phyloP scores from a whole-genome alignment of 495 filamentous ascomycete species.

The Trypethelium eluteriae region DNA sequence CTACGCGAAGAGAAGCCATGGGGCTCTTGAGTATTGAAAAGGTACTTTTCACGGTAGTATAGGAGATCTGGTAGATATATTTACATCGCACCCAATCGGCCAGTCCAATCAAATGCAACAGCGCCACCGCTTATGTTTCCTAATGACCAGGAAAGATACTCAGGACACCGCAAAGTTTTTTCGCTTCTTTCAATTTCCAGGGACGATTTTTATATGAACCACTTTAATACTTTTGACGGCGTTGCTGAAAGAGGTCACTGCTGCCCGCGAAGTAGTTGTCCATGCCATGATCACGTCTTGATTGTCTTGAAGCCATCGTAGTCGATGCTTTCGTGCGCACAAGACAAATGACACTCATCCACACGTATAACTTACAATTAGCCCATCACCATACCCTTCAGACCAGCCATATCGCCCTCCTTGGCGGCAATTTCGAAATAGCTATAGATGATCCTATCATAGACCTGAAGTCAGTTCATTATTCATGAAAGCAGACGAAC shows the following conservation, averaged over 20 bases:
- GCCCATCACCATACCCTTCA: conserved; percentile 73
- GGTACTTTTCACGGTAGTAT: not conserved
- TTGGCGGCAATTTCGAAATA: conserved; percentile 99
- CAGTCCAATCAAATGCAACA: not conserved
- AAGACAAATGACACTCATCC: not conserved
- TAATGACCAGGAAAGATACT: not conserved
- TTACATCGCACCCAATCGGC: not conserved
- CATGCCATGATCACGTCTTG: not conserved
- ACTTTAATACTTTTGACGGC: not conserved
- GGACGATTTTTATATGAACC: not conserved
- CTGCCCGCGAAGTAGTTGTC: not conserved
- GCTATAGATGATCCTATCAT: conserved; percentile 82
- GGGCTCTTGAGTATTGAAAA: no score
- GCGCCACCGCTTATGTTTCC: not conserved
- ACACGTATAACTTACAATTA: conserved; percentile 14
- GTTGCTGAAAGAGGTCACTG: not conserved
- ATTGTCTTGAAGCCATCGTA: not conserved
- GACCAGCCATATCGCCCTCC: conserved; percentile 86
- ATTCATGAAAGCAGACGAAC: not conserved
- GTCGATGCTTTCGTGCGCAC: not conserved
- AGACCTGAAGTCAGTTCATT: conserved; percentile 26
- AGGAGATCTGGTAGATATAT: not conserved
- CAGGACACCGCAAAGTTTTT: not conserved
- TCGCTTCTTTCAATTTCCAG: not conserved
- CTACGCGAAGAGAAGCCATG: no score